A percentile compares a stretch with the other conserved stretches of the same genome.
phyloP scores from a whole-genome alignment of 1,139 yeast species.

The Spathaspora sp. region DNA sequence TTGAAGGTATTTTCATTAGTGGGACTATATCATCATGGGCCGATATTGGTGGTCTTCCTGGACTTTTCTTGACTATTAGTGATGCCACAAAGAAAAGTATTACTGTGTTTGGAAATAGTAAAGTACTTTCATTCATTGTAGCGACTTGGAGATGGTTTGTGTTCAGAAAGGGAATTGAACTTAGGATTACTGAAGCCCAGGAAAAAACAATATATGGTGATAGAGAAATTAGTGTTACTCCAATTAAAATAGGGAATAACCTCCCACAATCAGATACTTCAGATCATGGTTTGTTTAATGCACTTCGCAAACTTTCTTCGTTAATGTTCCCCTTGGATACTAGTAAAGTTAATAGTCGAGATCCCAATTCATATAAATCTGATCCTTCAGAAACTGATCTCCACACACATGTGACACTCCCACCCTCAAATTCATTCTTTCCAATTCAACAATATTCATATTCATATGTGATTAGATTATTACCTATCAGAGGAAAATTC shows the following conservation, averaged over 20 bases:
- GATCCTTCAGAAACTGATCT: conserved; percentile 42
- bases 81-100: conserved; percentile 67
- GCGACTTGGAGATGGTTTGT: conserved; percentile 88
- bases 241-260: conserved; percentile 38
- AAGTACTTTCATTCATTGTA: conserved; percentile 52
- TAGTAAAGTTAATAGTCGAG: conserved; percentile 31
- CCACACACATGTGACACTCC: conserved; percentile 44
- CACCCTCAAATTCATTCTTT: conserved; percentile 20
- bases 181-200: conserved; percentile 43
- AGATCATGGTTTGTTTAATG: conserved; percentile 13
- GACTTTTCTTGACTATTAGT: conserved; percentile 78
- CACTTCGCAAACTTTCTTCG: conserved; percentile 34
- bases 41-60: conserved; percentile 85
- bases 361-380: conserved; percentile 39
- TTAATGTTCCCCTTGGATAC: conserved; percentile 54
- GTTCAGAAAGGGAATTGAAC: conserved; percentile 72
- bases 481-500: conserved; percentile 78
- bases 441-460: conserved; percentile 30
- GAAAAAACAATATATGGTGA: conserved; percentile 45
- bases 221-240: conserved; percentile 50
- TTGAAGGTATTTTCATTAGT: conserved; percentile 68
- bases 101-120: conserved; percentile 36
- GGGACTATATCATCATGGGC: conserved; percentile 71
- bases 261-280: conserved; percentile 1
- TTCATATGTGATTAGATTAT: conserved; percentile 64